Evolutionary conservation across 2,329 filamentous ascomycete genomes (phyloP).

Genomic region (Colletotrichum kahawae): DNA sequence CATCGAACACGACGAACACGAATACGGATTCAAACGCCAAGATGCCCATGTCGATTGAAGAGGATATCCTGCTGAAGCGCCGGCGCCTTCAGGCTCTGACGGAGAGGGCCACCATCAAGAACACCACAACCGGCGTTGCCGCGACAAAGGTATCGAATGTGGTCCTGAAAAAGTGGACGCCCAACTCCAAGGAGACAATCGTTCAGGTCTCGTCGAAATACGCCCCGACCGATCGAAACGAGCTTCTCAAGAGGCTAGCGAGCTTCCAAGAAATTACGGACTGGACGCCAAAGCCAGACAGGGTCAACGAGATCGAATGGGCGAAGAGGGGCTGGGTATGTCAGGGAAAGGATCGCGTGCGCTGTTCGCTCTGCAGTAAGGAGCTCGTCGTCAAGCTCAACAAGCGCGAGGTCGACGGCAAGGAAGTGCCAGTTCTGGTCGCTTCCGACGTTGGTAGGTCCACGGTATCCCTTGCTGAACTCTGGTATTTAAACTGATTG

Average conservation of each 20-base stretch:
- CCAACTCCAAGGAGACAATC: constrained; percentile 28
- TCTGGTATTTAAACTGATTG: constrained; percentile 8
- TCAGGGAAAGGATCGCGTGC: constrained; percentile 80
- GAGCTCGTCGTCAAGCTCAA: constrained; percentile 83
- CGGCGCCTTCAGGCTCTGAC: constrained; percentile 45
- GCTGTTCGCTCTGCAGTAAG: constrained; percentile 83
- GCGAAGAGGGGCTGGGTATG: constrained; percentile 93
- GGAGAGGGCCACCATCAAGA: constrained; percentile 20
- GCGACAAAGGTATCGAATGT: constrained; percentile 44
- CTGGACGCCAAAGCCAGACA: constrained; percentile 92
- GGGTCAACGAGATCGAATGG: constrained; percentile 90
- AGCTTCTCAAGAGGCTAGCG: constrained; percentile 80
- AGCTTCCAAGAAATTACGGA: constrained; percentile 91
- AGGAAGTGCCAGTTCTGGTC: constrained; percentile 55
- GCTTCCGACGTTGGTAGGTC: constrained; percentile 63
- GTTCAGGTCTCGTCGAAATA: constrained; percentile 59
- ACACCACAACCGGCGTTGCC: background rate
- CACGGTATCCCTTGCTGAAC: background rate
- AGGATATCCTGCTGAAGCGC: constrained; percentile 56
- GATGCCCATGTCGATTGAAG: constrained; percentile 31
- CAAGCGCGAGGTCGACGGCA: constrained; percentile 61
- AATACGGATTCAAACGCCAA: background rate
- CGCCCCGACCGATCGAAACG: constrained; percentile 82
- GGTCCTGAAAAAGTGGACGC: constrained; percentile 45
- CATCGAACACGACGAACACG: background rate